A percentile compares a stretch with the other conserved stretches of the same genome.
phyloP scores from a whole-genome alignment of 2,329 filamentous ascomycete genomes.

The Ceratocystis eucalypticola region DNA sequence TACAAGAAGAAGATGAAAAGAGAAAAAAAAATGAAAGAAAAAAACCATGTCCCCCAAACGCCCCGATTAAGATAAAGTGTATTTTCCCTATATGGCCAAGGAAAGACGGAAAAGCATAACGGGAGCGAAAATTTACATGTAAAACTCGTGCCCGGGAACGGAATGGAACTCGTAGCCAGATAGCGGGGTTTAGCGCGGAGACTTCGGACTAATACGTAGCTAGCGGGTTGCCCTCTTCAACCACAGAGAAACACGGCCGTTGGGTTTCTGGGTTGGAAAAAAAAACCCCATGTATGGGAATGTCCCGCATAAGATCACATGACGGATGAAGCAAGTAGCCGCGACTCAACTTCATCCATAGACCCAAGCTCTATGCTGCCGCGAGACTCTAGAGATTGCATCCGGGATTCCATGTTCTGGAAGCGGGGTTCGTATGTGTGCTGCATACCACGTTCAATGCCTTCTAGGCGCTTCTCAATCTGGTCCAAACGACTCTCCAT shows the following conservation, averaged over 20 bases:
- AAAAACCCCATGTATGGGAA: background rate
- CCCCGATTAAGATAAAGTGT: constrained; percentile 1
- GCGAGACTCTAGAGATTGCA: constrained; percentile 30
- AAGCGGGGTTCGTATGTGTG: constrained; percentile 33
- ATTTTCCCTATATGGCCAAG: background rate
- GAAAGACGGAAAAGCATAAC: background rate
- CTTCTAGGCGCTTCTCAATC: constrained; percentile 43
- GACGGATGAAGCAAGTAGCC: constrained; percentile 27
- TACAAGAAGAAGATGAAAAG: background rate
- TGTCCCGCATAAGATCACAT: constrained; percentile 3
- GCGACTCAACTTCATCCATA: constrained; percentile 35
- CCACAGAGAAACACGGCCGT: background rate
- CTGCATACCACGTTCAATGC: constrained; percentile 35
- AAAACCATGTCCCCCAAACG: background rate
- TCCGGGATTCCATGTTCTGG: constrained; percentile 31
- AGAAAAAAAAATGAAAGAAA: background rate
- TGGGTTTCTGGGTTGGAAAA: background rate
- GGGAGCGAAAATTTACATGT: background rate
- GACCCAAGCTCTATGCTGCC: constrained; percentile 25
- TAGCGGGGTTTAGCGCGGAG: background rate
- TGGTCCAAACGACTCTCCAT: constrained; percentile 38
- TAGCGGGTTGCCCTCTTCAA: background rate
- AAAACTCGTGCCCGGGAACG: background rate
- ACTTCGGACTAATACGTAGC: background rate
- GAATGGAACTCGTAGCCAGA: background rate